Base-by-base conservation (phyloP, 1,284 basidiomycete species). In the Mycena sp. region DNA sequence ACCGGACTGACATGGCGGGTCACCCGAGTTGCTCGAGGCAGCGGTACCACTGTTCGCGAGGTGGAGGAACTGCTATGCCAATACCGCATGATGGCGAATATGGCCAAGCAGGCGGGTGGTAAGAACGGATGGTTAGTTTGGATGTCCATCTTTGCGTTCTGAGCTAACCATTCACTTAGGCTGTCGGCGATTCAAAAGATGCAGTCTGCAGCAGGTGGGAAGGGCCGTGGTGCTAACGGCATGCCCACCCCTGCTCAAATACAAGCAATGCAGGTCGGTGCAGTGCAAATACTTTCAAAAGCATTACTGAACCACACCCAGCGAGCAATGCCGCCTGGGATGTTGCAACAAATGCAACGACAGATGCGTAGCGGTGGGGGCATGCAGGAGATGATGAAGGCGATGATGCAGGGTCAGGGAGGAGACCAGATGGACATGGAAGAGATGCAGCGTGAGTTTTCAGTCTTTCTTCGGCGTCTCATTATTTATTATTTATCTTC, bases 41-140 rank as follows among this genome's bases (percentile, higher is more conserved):
- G 95, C 76, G 97, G 97, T n/a, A 99, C 97, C 55, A 95, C 91
- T 75, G 95, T 99, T 52, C 89, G 96, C 73, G 98, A 99, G 83
- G 97, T 99, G 25, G 97, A 99, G 81, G 97, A 99, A 79, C 84
- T 99, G 71, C 84, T 99, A 44, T 95, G 95, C 78, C 97, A 98
- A 83, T 97, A 98, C 77, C 90, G 95, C 64, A 96, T 98, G 94
- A 97, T 98, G 95, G 92, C 95, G 65, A 96, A 95, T 78, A 97
- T 98, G 95, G 96, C 96, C 30, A 97, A 96, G 84, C 93, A 96
- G 79, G 96, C 96, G 20, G 97, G 97, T 59, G 98, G 97, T 48
- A 98, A 98, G 88, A 95, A 95, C 74, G 96, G 96, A 77, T 96
- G 95, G 93, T 89, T 70, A 72, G 88, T 84, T 66, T 50, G 18